Base-by-base conservation (phyloP, 352 stramenopile genomes). In the Phytophthora colocasiae region DNA sequence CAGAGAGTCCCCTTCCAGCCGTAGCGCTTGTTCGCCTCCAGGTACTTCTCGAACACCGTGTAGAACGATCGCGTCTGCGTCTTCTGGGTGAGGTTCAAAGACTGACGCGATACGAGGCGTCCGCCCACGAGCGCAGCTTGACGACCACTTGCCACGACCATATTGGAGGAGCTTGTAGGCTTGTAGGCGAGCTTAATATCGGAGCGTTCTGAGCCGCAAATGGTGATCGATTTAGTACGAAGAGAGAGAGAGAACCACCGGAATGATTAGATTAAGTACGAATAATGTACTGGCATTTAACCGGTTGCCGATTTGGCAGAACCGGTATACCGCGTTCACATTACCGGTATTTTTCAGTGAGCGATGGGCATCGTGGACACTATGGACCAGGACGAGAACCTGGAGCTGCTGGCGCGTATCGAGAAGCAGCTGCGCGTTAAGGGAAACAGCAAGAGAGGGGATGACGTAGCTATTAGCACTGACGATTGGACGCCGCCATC, bases 21-120 rank as follows among this genome's bases (percentile, higher is more conserved):
- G 73, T 83, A 96, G 50, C 87, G 86, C 71, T 91, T 89, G 73
- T 87, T 75, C 36, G 88, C 81, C 66, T 95, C 86, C 44, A 76
- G 58, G 70, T 96, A 96, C 70, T 96, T 96, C 63, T 95, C 79
- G 29, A 81, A 80, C 10, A 96, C 64, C 11, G 83, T 89, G 66
- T 83, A 92, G 73, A 95, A 83, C 17, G 84, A 84, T 41, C 88
- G 88, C 59, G 74, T 77, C 66, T 95, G 85, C 49, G 74, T 67
- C 26, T 55, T n/a, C 27, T 48, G 22, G 2, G 27, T 36, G 51
- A 56, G 27, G 9, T 31, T 10, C 11, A 61, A 50, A 19, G 41
- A 29, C 24, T 64, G 41, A 45, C 49, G 46, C 58, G 55, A 36
- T 31, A 79, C 39, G 24, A 86, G 61, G 38, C 71, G 76, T 6